These are phyloP conservation scores for Pseudocercospora vitis DNA, from an alignment of 2,329 filamentous ascomycete species.

Conservation along the genomic window DNA sequence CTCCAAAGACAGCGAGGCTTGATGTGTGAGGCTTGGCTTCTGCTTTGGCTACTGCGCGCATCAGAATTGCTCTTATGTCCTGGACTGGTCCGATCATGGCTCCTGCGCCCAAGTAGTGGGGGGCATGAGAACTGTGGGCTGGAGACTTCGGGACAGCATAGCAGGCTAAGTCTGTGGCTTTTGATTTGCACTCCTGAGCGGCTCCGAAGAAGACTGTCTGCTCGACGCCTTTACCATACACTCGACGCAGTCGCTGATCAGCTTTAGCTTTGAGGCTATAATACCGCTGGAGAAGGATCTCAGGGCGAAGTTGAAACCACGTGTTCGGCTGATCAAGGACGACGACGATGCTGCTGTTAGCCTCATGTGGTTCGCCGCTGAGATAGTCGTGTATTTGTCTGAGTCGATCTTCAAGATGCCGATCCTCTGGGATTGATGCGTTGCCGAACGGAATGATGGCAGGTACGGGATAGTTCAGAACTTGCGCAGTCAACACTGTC, in stretches of 20 bases:
- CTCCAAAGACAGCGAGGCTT: slow-evolving; percentile 40
- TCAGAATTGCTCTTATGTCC: slow-evolving; percentile 26
- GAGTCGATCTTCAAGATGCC: slow-evolving; percentile 7
- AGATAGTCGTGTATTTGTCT: slow-evolving; percentile 9
- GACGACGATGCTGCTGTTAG: slow-evolving; percentile 7
- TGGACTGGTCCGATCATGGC: slow-evolving; percentile 45
- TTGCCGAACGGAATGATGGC: slow-evolving; percentile 10
- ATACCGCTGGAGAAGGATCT: slow-evolving; percentile 6
- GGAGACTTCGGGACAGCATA: slow-evolving; percentile 26
- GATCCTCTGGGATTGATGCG: slow-evolving; percentile 33
- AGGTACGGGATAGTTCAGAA: slow-evolving; percentile 15
- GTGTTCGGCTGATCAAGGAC: slow-evolving; percentile 13
- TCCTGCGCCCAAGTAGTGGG: slow-evolving; percentile 37
- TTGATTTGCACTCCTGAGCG: slow-evolving; percentile 31
- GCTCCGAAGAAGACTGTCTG: slow-evolving; percentile 31
- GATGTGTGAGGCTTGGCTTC: slow-evolving; percentile 1
- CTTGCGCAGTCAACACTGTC: slow-evolving; percentile 10
- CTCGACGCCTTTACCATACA: slow-evolving; percentile 4
- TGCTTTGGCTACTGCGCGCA: slow-evolving; percentile 37
- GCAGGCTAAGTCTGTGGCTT: slow-evolving; percentile 24
- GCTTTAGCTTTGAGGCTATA: background rate
- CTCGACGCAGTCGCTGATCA: background rate
- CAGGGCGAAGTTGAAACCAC: slow-evolving; percentile 22
- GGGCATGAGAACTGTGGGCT: slow-evolving; percentile 12
- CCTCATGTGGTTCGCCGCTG: slow-evolving; percentile 3